Base-by-base conservation (phyloP, 208 protist genomes). In the Trypanosoma cruzi region DNA sequence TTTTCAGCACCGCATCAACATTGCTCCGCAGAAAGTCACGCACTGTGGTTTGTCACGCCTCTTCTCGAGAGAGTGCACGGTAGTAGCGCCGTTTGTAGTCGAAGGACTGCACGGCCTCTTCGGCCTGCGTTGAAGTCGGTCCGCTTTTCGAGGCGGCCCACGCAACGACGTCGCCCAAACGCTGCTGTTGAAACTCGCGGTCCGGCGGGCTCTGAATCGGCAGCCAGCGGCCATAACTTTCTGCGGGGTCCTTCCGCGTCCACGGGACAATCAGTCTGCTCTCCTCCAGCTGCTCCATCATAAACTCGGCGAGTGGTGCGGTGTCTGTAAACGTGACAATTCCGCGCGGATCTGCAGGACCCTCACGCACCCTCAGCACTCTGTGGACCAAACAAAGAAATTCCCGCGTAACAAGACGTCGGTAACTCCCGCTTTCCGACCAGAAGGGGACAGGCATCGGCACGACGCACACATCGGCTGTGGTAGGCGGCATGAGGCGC, bases 251-350 rank as follows among this genome's bases (percentile, higher is more conserved):
- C 64, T 95, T 95, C n/a, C 88, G 87, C 10, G 81, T 81, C 85
- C 83, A 96, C 59, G 88, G 88, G 53, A 96, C 88, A 13, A 92
- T 46, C 29, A 96, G 73, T 61, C 82, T 84, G 26, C 86, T 79
- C 76, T 85, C 87, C 69, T 89, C 84, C 60, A 96, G 70, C 71
- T 93, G 83, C 70, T 93, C 90, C 79, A 93, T 79, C 73, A 86
- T 84, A 71, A 96, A 96, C 36, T 82, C 83, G 16, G 88, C 90
- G 48, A 92, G 84, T 28, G 85, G 84, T 64, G 79, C 73, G 22
- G 71, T 77, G 67, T 96, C 90, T 11, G 88, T 93, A 73, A 96
- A 96, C 22, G 74, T 57, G 22, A 96, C 80, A 29, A 96, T 64
- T 24, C 90, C 90, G 56, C 88, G 83, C 18, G 82, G 69, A 71